Evolutionary conservation across 805 yeast species (phyloP).

Genomic region (Saccharomyces paradoxus): DNA sequence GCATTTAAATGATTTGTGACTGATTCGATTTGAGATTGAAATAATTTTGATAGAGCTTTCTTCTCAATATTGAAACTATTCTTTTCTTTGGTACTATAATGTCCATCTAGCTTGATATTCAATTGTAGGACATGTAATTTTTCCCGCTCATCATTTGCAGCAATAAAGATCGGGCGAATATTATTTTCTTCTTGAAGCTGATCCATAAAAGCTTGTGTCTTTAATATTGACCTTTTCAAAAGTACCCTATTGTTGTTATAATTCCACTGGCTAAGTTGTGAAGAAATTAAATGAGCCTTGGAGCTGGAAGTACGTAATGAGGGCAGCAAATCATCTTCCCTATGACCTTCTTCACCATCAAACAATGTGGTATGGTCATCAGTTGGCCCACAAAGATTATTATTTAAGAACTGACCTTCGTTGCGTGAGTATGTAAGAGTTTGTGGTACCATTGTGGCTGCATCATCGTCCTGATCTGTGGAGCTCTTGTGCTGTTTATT

Average conservation of each 20-base stretch:
- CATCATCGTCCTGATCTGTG: not conserved
- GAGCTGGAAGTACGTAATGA: not conserved
- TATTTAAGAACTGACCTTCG: not conserved
- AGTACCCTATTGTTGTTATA: conserved; percentile 67
- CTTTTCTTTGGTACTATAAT: conserved; percentile 6
- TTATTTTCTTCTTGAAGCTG: conserved; percentile 51
- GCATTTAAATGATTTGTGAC: conserved; percentile 61
- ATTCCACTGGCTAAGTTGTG: conserved; percentile 58
- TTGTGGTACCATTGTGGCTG: not conserved
- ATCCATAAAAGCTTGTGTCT: conserved; percentile 42
- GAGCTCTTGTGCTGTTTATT: not conserved
- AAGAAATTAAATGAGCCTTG: conserved; percentile 6
- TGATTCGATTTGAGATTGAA: conserved; percentile 59
- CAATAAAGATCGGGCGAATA: conserved; percentile 55
- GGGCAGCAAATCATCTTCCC: not conserved
- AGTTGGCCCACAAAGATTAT: not conserved
- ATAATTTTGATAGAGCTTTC: conserved; percentile 55
- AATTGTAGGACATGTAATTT: conserved; percentile 20
- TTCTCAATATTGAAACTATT: conserved; percentile 55
- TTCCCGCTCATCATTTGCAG: conserved; percentile 34
- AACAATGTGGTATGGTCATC: not conserved
- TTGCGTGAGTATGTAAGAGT: not conserved
- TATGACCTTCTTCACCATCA: not conserved
- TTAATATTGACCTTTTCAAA: conserved; percentile 52
- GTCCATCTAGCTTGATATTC: conserved; percentile 22